Percentiles rank a stretch among this genome's conserved stretches.
Evolutionary conservation across 345 rosid genomes (phyloP).

Genomic region (Firmiana major): DNA sequence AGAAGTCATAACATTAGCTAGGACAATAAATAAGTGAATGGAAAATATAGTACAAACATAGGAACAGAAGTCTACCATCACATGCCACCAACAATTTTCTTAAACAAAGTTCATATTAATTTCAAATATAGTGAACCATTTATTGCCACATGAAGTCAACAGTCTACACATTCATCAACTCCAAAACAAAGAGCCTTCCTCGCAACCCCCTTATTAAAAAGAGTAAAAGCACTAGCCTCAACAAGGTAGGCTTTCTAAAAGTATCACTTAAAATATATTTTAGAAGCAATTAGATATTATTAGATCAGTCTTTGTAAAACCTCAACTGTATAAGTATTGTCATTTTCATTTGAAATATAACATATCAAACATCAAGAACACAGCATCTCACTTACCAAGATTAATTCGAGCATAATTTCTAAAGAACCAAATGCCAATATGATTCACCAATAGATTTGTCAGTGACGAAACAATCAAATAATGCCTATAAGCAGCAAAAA

Average conservation of each 20-base stretch:
- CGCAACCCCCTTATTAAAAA: not conserved
- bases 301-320: not conserved
- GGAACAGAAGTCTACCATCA: not conserved
- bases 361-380: not conserved
- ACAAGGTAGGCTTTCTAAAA: not conserved
- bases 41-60: not conserved
- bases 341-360: not conserved
- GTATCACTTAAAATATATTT: not conserved
- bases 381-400: conserved; percentile 54
- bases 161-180: not conserved
- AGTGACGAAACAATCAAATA: conserved; percentile 96
- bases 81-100: not conserved
- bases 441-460: conserved; percentile 83
- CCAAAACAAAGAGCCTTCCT: not conserved
- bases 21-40: not conserved
- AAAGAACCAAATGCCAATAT: conserved; percentile 96
- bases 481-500: conserved; percentile 55
- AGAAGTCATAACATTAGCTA: not conserved
- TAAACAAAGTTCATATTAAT: too few relatives aligned
- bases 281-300: not conserved
- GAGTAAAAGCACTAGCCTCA: not conserved
- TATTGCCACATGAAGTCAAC: not conserved
- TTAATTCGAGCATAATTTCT: conserved; percentile 89
- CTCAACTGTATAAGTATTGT: not conserved
- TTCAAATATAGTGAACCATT: not conserved